Evolutionary conservation across 129 eudicot genomes (phyloP).

Genomic region (Logfia minima): DNA sequence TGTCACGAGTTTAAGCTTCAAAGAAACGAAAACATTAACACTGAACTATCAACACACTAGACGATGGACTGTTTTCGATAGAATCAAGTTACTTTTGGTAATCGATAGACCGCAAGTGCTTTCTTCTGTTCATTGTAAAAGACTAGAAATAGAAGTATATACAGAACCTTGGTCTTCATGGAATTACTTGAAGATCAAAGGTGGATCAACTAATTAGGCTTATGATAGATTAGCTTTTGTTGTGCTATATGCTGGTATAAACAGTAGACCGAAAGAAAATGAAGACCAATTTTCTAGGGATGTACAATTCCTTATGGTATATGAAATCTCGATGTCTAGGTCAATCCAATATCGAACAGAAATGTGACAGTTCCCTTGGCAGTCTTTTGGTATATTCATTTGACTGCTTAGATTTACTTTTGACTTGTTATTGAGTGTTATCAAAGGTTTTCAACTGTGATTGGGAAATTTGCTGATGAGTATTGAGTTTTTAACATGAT

Average conservation of each 20-base stretch:
- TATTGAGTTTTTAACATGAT: too few relatives aligned
- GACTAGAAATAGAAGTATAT: not conserved
- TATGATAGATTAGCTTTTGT: not conserved
- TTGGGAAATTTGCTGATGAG: too few relatives aligned
- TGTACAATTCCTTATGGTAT: too few relatives aligned
- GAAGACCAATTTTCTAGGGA: too few relatives aligned
- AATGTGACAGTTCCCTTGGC: too few relatives aligned
- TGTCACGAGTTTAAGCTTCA: constrained; percentile 16
- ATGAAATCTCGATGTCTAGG: too few relatives aligned
- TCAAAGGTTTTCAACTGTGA: too few relatives aligned
- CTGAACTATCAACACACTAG: constrained; percentile 8
- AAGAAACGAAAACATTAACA: not conserved
- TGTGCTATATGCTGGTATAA: not conserved
- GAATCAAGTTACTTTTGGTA: not conserved
- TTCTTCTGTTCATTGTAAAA: not conserved
- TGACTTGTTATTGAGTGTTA: too few relatives aligned
- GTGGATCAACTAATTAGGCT: not conserved
- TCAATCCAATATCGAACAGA: too few relatives aligned
- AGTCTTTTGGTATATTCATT: too few relatives aligned
- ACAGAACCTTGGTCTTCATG: too few relatives aligned
- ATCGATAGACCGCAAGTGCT: too few relatives aligned
- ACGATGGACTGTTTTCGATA: not conserved
- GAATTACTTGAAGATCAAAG: not conserved
- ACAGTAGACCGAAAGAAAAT: not conserved
- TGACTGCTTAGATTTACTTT: not conserved